Evolutionary conservation across 257 asterid species (phyloP).

Genomic region (Scutellaria barbata): DNA sequence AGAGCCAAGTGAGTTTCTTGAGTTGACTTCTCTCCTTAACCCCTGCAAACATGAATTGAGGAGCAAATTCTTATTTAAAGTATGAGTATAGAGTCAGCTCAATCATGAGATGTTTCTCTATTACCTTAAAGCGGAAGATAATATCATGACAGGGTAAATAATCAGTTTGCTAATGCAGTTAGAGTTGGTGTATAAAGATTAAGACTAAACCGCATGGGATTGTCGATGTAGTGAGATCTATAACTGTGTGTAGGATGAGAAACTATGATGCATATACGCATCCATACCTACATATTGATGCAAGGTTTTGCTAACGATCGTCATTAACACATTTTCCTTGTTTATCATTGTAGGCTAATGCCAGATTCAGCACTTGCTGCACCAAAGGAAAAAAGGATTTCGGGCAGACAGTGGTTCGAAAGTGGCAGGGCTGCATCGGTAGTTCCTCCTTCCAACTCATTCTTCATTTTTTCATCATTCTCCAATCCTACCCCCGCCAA

Average conservation of each 20-base stretch:
- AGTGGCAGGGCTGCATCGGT: conserved; percentile 77
- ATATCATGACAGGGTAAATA: background rate
- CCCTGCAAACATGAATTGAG: conserved; percentile 27
- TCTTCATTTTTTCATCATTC: conserved; percentile 19
- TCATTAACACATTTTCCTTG: conserved; percentile 16
- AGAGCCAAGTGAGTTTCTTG: conserved; percentile 85
- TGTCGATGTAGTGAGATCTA: background rate
- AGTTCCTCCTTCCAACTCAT: conserved; percentile 35
- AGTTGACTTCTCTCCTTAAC: conserved; percentile 31
- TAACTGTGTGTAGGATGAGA: conserved; percentile 13
- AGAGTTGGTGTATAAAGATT: conserved; percentile 22
- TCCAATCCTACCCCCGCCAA: background rate
- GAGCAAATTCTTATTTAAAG: background rate
- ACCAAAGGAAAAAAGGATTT: conserved; percentile 84
- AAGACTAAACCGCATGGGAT: background rate
- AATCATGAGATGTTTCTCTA: background rate
- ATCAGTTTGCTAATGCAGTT: conserved; percentile 14
- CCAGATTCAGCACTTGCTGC: conserved; percentile 92
- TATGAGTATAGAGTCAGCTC: conserved; percentile 6
- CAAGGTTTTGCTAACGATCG: background rate
- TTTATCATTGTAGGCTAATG: conserved; percentile 67
- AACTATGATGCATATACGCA: background rate
- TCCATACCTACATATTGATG: background rate
- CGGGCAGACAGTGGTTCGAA: conserved; percentile 97
- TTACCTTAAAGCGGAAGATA: conserved; percentile 12